phyloP scores from a whole-genome alignment of 2,329 filamentous ascomycete genomes.

The Juglanconis sp. region DNA sequence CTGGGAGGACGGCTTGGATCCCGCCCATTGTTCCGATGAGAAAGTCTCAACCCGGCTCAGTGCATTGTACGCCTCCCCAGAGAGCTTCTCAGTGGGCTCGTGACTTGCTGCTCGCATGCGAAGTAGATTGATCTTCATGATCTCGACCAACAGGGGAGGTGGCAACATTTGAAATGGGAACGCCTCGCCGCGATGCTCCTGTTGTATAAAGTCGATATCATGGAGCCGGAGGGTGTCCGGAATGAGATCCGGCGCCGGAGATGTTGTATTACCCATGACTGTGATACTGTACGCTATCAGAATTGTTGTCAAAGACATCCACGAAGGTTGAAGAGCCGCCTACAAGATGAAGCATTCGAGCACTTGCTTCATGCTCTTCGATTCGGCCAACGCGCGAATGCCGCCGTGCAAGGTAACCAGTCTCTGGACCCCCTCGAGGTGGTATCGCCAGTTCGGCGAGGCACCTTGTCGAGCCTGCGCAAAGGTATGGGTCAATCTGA shows the following conservation, averaged over 20 bases:
- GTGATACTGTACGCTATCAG: constrained; percentile 24
- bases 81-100: constrained; percentile 2
- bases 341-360: constrained; percentile 28
- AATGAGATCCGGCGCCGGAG: constrained; percentile 29
- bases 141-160: constrained; percentile 28
- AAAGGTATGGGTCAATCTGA: not conserved
- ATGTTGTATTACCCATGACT: constrained; percentile 35
- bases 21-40: constrained; percentile 27
- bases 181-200: constrained; percentile 17
- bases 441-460: constrained; percentile 31
- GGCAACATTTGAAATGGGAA: constrained; percentile 30
- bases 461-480: constrained; percentile 28
- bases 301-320: not conserved
- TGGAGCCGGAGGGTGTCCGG: constrained; percentile 24
- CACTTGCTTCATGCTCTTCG: constrained; percentile 15
- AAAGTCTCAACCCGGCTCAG: constrained; percentile 29
- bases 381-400: constrained; percentile 21
- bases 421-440: constrained; percentile 31
- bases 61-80: constrained; percentile 21
- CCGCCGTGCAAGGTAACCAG: constrained; percentile 33
- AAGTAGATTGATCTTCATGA: constrained; percentile 34
- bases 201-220: constrained; percentile 25
- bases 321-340: constrained; percentile 5
- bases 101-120: constrained; percentile 22
- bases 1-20: constrained; percentile 23